Percentiles rank a stretch among this genome's conserved stretches.
phyloP scores from a whole-genome alignment of 139 green algal genomes.

The Chlorella vulgaris region DNA sequence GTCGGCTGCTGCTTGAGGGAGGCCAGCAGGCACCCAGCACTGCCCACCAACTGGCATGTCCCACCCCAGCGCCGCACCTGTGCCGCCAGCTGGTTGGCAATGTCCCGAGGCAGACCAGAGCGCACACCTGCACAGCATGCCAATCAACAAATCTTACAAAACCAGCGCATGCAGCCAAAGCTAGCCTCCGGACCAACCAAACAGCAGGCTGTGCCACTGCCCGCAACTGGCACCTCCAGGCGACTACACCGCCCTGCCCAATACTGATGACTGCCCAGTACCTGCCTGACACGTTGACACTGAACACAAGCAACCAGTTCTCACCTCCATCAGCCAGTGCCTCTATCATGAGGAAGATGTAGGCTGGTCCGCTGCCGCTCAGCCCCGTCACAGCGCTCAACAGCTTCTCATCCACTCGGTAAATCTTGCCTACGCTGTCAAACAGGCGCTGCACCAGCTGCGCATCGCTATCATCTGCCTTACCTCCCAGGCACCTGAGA shows the following conservation, averaged over 20 bases:
- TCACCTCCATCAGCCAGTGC: slow-evolving; percentile 81
- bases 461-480: slow-evolving; percentile 60
- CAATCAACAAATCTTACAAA: too few species aligned
- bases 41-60: too few species aligned
- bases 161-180: too few species aligned
- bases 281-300: background rate
- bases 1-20: too few species aligned
- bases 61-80: slow-evolving; percentile 24
- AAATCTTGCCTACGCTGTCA: slow-evolving; percentile 72
- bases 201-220: too few species aligned
- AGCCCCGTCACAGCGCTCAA: slow-evolving; percentile 94
- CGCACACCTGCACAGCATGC: slow-evolving; percentile 63
- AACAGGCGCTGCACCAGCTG: slow-evolving; percentile 75
- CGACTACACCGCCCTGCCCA: too few species aligned
- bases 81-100: slow-evolving; percentile 62
- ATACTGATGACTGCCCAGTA: too few species aligned
- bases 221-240: too few species aligned
- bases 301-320: background rate
- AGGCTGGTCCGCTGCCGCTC: slow-evolving; percentile 91
- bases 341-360: slow-evolving; percentile 97
- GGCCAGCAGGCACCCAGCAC: too few species aligned
- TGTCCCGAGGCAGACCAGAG: slow-evolving; percentile 87
- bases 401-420: slow-evolving; percentile 86
- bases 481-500: slow-evolving; percentile 65
- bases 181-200: too few species aligned